Percentiles rank a stretch among this genome's conserved stretches.
These are phyloP conservation scores for Cutaneotrichosporon daszewskae DNA, from an alignment of 1,284 basidiomycete species.

Conservation along the genomic window DNA sequence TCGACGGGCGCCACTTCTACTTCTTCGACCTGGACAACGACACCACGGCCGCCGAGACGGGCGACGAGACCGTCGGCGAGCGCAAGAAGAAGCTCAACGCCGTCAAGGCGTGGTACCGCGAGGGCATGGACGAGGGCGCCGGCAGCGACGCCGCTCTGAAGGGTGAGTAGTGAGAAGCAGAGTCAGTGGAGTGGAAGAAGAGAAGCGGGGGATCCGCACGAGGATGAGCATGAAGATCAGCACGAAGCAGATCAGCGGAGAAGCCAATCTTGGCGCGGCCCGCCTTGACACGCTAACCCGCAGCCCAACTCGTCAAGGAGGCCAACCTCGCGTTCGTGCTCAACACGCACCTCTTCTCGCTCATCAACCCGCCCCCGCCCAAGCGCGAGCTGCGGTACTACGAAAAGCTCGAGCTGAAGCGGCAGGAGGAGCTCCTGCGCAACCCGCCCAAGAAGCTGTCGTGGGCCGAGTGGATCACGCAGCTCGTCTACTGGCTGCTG, in stretches of 20 bases:
- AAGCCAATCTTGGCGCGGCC: too few relatives aligned
- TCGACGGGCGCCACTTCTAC: slow-evolving; percentile 62
- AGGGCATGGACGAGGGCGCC: slow-evolving; percentile 63
- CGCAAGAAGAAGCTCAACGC: slow-evolving; percentile 53
- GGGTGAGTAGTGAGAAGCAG: slow-evolving; percentile 47
- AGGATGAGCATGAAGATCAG: too few relatives aligned
- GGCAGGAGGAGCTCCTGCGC: slow-evolving; percentile 6
- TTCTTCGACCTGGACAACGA: slow-evolving; percentile 57
- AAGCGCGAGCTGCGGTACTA: slow-evolving; percentile 18
- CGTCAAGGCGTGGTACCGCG: slow-evolving; percentile 71
- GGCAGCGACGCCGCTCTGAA: slow-evolving; percentile 54
- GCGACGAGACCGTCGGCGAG: slow-evolving; percentile 50
- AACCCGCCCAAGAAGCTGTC: slow-evolving; percentile 1
- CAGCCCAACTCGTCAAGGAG: slow-evolving; percentile 56
- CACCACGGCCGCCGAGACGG: slow-evolving; percentile 32
- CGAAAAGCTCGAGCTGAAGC: slow-evolving; percentile 16
- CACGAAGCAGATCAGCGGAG: too few relatives aligned
- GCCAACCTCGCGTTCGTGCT: slow-evolving; percentile 64
- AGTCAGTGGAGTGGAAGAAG: neutral
- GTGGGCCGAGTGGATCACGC: neutral
- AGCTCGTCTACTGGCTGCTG: slow-evolving; percentile 1
- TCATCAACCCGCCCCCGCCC: slow-evolving; percentile 40
- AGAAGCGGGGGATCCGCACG: neutral
- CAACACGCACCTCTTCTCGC: slow-evolving; percentile 61
- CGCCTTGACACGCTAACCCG: too few relatives aligned